Evolutionary conservation across 352 stramenopile genomes (phyloP), one percentile per base, ranked within the genome.

Genomic region (Pythium brachiatum): DNA sequence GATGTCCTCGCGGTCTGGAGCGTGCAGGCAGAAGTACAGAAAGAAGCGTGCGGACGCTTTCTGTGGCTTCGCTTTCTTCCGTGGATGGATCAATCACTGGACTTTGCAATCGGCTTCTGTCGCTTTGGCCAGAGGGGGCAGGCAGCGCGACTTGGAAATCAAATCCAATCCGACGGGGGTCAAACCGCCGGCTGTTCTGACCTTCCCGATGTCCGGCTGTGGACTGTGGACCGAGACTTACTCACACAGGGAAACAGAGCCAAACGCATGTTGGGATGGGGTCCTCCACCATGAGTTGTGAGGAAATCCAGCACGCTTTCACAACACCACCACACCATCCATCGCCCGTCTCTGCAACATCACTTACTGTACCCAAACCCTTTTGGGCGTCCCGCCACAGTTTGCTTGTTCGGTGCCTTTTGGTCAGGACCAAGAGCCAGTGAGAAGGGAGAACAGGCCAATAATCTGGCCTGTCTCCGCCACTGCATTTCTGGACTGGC

Each of bases 11-110:
- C 41, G 43, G 31, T 48, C 21, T 69, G 62, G 8, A 32, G 60
- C 20, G 56, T 29, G 36, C 34, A 39, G 38, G 20, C 20, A 9
- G 46, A 57, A 53, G 56, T 60, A 57, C 64, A 58, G 63, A 70
- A 70, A 54, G 63, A 70, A 70, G 61, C 39, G 55, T 70, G 50
- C 51, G 27, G 50, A 26, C 50, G 57, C 63, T 57, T 70, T 65
- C 41, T 48, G n/a, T 48, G 41, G 41, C 41, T 48, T 48, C 41
- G 41, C 41, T 48, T 48, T 48, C n/a, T 41, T 41, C 41, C 41
- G 41, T 27, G 41, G 41, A 48, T 27, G 41, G 41, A 48, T 48
- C 41, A 48, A 48, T 48, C 41, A 48, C 41, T 48, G 41, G 41
- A 48, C 41, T 48, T 48, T 18, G 1, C 41, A 48, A 48, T 48